These are phyloP conservation scores for Phaeomoniella chlamydospora DNA, from an alignment of 2,329 filamentous ascomycete species.

Conservation along the genomic window DNA sequence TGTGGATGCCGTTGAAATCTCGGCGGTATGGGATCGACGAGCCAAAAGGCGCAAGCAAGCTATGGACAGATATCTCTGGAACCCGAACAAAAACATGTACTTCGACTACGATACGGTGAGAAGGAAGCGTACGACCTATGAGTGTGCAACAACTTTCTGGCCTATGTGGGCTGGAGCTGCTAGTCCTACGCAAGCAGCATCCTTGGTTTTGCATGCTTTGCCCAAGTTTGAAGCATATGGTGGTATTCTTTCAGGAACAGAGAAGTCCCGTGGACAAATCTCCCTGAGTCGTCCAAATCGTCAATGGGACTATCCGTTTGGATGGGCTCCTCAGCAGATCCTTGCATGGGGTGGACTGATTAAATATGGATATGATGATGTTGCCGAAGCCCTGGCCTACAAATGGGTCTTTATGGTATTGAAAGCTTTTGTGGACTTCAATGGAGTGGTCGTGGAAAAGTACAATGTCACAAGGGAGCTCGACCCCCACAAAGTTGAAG, in stretches of 20 bases:
- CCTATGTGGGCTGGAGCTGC: conserved; percentile 89
- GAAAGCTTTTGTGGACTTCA: conserved; percentile 96
- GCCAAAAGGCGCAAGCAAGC: conserved; percentile 69
- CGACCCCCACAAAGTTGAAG: conserved; percentile 86
- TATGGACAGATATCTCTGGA: conserved; percentile 91
- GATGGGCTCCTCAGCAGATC: conserved; percentile 98
- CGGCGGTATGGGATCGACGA: conserved; percentile 78
- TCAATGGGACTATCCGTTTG: conserved; percentile 97
- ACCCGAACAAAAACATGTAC: conserved; percentile 84
- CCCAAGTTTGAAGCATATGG: conserved; percentile 81
- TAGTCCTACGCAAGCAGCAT: conserved; percentile 70
- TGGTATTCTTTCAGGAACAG: conserved; percentile 76
- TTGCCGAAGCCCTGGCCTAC: conserved; percentile 80
- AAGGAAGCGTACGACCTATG: conserved; percentile 68
- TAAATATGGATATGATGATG: conserved; percentile 81
- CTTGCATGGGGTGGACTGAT: conserved; percentile 88
- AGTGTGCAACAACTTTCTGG: conserved; percentile 92
- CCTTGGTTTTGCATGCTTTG: conserved; percentile 65
- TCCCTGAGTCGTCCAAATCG: conserved; percentile 77
- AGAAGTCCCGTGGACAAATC: conserved; percentile 70
- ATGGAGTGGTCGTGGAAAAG: conserved; percentile 96
- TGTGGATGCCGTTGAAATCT: conserved; percentile 61
- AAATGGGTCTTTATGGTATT: conserved; percentile 98
- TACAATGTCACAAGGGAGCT: conserved; percentile 88
- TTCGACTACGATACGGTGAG: conserved; percentile 90